Percentiles rank a stretch among this genome's conserved stretches.
phyloP scores from a whole-genome alignment of 2,329 filamentous ascomycete species.

The Raffaelea ambrosiae region DNA sequence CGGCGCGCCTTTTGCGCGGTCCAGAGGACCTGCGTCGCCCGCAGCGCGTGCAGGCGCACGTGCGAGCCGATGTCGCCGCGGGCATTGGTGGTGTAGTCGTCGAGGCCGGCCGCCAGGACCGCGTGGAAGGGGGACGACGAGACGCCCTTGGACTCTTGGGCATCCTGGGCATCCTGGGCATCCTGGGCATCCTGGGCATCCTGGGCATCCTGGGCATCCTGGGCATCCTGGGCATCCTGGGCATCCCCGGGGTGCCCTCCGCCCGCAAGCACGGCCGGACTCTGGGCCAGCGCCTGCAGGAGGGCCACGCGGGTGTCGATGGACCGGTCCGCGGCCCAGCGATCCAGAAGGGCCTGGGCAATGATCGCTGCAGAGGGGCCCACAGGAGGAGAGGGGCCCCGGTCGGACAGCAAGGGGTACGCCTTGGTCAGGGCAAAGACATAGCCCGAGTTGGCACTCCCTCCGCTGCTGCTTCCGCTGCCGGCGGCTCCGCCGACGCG shows the following conservation, averaged over 20 bases:
- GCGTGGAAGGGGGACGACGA: conserved; percentile 30
- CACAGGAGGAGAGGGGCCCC: conserved; percentile 1
- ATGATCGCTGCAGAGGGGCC: conserved; percentile 22
- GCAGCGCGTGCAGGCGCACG: conserved; percentile 71
- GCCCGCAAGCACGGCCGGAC: conserved; percentile 29
- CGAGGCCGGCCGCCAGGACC: conserved; percentile 52
- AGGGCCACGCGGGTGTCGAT: conserved; percentile 48
- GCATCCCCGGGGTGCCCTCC: too few relatives aligned
- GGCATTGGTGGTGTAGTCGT: conserved; percentile 86
- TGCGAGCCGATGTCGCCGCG: conserved; percentile 85
- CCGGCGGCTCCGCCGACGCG: neutral
- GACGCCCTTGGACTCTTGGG: conserved; percentile 15
- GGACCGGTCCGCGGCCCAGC: conserved; percentile 43
- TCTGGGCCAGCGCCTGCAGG: conserved; percentile 43
- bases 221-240: too few relatives aligned
- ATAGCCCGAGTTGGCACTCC: conserved; percentile 37
- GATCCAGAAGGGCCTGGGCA: conserved; percentile 35
- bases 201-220: neutral
- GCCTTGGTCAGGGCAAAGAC: conserved; percentile 45
- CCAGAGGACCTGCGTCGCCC: conserved; percentile 62
- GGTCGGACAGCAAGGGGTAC: conserved; percentile 29
- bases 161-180: neutral
- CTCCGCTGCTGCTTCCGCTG: conserved; percentile 15
- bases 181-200: too few relatives aligned
- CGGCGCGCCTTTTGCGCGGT: too few relatives aligned